These are phyloP conservation scores for Blepharisma stoltei DNA, from an alignment of 73 alveolate species.

Conservation along the genomic window DNA sequence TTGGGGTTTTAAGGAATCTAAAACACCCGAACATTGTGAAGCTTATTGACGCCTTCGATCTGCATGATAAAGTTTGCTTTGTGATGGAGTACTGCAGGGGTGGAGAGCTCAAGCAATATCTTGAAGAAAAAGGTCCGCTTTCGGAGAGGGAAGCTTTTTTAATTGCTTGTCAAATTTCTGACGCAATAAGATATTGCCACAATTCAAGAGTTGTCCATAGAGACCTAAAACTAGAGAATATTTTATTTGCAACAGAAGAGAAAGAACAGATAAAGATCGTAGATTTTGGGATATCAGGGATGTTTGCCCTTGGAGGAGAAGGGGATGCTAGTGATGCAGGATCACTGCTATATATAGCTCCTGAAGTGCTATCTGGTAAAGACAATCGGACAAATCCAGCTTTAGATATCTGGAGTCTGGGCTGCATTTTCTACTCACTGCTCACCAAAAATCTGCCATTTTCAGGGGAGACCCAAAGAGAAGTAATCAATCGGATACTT, in stretches of 20 bases:
- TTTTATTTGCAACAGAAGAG: constrained; percentile 35
- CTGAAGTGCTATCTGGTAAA: constrained; percentile 45
- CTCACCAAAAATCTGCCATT: constrained; percentile 62
- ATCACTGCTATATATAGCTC: constrained; percentile 54
- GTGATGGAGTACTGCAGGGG: constrained; percentile 58
- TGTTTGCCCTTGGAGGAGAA: constrained; percentile 35
- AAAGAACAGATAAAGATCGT: constrained; percentile 20
- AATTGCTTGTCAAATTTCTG: constrained; percentile 67
- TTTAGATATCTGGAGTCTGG: constrained; percentile 56
- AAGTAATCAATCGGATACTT: constrained; percentile 34
- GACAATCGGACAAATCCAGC: constrained; percentile 47
- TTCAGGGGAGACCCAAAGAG: constrained; percentile 45
- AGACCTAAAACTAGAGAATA: constrained; percentile 90
- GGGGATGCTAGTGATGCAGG: constrained; percentile 60
- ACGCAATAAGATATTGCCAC: constrained; percentile 88
- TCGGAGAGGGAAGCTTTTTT: constrained; percentile 77
- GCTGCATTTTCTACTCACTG: constrained; percentile 57
- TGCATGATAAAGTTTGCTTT: constrained; percentile 47
- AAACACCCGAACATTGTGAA: constrained; percentile 70
- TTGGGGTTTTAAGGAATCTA: constrained; percentile 52
- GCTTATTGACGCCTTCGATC: constrained; percentile 61
- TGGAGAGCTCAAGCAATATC: constrained; percentile 46
- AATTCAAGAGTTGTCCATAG: constrained; percentile 84
- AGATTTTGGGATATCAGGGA: constrained; percentile 58
- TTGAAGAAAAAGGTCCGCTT: constrained; percentile 51